Conservation (phyloP, 306 rosid species). For the Leucaena leucocephala region DNA sequence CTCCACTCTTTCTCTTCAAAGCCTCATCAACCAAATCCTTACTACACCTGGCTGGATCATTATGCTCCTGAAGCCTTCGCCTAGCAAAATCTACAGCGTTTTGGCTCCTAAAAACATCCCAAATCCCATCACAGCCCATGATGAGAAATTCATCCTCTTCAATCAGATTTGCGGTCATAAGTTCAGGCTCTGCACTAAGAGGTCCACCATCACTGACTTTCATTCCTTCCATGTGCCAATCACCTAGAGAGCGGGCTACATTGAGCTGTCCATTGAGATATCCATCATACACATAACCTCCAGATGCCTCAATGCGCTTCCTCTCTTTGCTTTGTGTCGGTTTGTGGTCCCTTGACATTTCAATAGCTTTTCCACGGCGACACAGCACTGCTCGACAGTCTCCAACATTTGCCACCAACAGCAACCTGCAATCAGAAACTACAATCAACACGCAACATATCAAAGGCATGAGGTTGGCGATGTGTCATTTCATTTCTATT, state of each 20-base stretch:
- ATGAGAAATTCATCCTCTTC: slow-evolving; percentile 83
- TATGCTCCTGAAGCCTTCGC: slow-evolving; percentile 89
- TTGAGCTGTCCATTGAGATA: slow-evolving; percentile 91
- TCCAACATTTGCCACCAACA: slow-evolving; percentile 92
- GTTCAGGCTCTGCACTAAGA: slow-evolving; percentile 84
- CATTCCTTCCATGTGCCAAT: slow-evolving; percentile 96
- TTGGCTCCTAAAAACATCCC: slow-evolving; percentile 94
- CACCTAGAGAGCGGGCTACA: slow-evolving; percentile 87
- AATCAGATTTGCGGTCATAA: slow-evolving; percentile 62
- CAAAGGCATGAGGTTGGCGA: slow-evolving; percentile 31
- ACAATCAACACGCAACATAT: slow-evolving; percentile 34
- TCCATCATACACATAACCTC: slow-evolving; percentile 77
- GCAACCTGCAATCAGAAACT: slow-evolving; percentile 57
- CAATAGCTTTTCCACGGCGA: slow-evolving; percentile 89
- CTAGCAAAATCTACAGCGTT: slow-evolving; percentile 91
- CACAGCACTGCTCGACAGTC: slow-evolving; percentile 91
- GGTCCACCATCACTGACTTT: slow-evolving; percentile 78
- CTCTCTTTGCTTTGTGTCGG: slow-evolving; percentile 66
- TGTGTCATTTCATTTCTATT: background rate
- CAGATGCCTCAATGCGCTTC: slow-evolving; percentile 76
- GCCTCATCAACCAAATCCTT: slow-evolving; percentile 88
- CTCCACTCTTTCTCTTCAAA: slow-evolving; percentile 87
- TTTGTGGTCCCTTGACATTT: slow-evolving; percentile 91
- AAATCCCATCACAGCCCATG: slow-evolving; percentile 91
- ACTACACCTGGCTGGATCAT: slow-evolving; percentile 74